These are phyloP conservation scores for Chaetoceros muelleri DNA, from an alignment of 108 stramenopile genomes.

Conservation along the genomic window DNA sequence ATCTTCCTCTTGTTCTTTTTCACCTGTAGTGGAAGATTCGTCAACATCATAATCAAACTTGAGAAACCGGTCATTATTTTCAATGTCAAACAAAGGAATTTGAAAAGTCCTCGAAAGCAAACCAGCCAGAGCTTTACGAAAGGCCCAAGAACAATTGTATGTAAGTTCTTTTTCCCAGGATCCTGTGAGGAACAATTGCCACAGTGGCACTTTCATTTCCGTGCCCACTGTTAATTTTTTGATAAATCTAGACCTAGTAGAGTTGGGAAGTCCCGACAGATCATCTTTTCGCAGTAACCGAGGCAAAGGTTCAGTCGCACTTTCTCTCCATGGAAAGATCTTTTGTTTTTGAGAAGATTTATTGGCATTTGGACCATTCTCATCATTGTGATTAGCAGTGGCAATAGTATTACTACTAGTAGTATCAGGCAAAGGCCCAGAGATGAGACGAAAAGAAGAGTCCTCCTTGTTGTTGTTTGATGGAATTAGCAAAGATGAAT, in stretches of 20 bases:
- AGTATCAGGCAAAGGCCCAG: no score
- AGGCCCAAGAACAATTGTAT: slow-evolving; percentile 3
- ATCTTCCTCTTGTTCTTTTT: slow-evolving; percentile 4
- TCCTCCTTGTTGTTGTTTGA: no score
- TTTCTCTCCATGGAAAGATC: slow-evolving; percentile 2
- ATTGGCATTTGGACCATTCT: no score
- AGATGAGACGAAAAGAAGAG: no score
- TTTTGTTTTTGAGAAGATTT: no score
- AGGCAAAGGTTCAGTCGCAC: neutral
- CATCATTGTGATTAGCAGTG: no score
- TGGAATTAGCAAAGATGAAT: no score
- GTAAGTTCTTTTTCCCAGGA: slow-evolving; percentile 5
- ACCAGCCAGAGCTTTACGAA: slow-evolving; percentile 7
- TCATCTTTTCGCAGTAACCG: slow-evolving; percentile 1
- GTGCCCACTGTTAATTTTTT: neutral
- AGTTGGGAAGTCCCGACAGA: neutral
- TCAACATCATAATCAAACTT: neutral
- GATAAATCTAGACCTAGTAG: neutral
- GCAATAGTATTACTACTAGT: no score
- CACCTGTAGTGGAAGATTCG: neutral
- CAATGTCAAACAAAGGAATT: slow-evolving; percentile 2
- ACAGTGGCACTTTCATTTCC: neutral
- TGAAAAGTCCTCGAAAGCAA: slow-evolving; percentile 5
- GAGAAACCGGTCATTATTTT: neutral
- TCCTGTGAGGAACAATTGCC: neutral